Evolutionary conservation across 1,284 basidiomycete genomes (phyloP).

Genomic region (Sanghuangporus baumii): DNA sequence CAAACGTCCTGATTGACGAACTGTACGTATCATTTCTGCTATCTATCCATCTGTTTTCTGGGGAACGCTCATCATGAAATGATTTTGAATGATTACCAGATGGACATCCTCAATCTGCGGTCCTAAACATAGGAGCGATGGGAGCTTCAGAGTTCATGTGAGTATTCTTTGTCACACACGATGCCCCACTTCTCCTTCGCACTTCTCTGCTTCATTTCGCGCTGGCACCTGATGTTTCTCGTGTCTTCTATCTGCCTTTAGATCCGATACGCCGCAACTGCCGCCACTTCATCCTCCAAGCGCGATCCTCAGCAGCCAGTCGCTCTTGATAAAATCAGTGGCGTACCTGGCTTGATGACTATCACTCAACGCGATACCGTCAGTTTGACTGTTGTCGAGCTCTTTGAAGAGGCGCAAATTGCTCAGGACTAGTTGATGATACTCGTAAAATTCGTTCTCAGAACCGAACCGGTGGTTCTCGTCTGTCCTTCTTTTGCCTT

Average conservation of each 20-base stretch:
- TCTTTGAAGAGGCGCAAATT: not conserved
- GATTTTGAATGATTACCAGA: slow-evolving; percentile 30
- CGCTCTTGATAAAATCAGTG: slow-evolving; percentile 42
- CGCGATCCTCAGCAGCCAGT: slow-evolving; percentile 40
- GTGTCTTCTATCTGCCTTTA: slow-evolving; percentile 24
- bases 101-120: slow-evolving; percentile 58
- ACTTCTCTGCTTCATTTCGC: not conserved
- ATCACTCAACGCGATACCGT: slow-evolving; percentile 37
- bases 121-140: slow-evolving; percentile 43
- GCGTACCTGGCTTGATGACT: slow-evolving; percentile 61
- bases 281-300: slow-evolving; percentile 34
- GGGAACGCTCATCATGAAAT: not conserved
- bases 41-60: not conserved
- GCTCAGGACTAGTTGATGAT: not conserved
- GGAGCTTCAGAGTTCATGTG: slow-evolving; percentile 57
- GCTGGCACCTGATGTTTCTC: not conserved
- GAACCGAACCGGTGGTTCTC: not conserved
- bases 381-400: not conserved
- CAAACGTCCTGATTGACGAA: slow-evolving; percentile 62
- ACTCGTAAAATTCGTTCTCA: not conserved
- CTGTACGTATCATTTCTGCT: slow-evolving; percentile 41
- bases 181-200: not conserved
- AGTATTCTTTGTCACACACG: slow-evolving; percentile 20
- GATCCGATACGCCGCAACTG: slow-evolving; percentile 56
- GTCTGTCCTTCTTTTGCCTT: not conserved